Evolutionary conservation across 305 asterid genomes (phyloP).

Genomic region (Solanum hybrid): DNA sequence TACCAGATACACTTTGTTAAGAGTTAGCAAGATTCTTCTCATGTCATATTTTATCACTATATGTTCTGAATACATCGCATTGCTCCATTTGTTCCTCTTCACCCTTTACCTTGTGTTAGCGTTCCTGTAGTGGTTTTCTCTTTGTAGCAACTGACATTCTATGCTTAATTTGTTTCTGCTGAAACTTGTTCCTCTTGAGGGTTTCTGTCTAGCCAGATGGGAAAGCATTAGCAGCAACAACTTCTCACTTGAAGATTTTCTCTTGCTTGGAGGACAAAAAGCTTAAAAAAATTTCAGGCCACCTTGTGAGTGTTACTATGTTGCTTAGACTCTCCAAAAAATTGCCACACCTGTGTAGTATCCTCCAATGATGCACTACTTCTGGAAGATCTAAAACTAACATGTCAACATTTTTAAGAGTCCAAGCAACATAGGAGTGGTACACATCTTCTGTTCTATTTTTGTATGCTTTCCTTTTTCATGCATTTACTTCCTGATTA

Average conservation of each 20-base stretch:
- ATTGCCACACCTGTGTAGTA: too few relatives aligned
- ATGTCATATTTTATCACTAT: too few relatives aligned
- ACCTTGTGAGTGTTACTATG: slow-evolving; percentile 23
- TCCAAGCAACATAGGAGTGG: slow-evolving; percentile 18
- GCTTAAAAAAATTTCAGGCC: slow-evolving; percentile 75
- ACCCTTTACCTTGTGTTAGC: too few relatives aligned
- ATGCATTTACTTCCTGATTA: background rate
- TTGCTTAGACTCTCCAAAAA: too few relatives aligned
- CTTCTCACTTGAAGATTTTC: slow-evolving; percentile 68
- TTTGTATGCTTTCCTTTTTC: background rate
- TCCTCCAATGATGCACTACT: too few relatives aligned
- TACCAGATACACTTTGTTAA: background rate
- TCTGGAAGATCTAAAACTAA: too few relatives aligned
- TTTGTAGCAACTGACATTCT: background rate
- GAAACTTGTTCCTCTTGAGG: background rate
- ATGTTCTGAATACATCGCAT: too few relatives aligned
- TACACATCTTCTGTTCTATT: background rate
- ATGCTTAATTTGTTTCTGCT: background rate
- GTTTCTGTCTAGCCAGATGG: slow-evolving; percentile 50
- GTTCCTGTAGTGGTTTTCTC: background rate
- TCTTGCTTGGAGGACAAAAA: slow-evolving; percentile 50
- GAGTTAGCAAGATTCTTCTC: background rate
- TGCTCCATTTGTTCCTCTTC: too few relatives aligned
- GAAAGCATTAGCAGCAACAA: slow-evolving; percentile 63
- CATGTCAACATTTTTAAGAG: too few relatives aligned